Conservation (phyloP, 768 basidiomycete genomes). For the Lenzites betulinus region DNA sequence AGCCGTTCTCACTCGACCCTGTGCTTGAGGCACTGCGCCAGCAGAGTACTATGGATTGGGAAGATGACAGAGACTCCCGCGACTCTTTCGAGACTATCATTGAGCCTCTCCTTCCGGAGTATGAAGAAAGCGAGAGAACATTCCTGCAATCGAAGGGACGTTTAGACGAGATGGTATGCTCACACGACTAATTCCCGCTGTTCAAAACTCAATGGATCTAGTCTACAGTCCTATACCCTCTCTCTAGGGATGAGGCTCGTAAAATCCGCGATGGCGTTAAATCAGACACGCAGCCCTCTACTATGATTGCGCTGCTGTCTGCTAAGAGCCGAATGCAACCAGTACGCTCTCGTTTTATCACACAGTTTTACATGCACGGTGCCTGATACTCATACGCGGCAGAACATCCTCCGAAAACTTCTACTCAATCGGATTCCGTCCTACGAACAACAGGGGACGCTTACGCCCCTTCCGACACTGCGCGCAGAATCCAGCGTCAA, state of each 20-base stretch:
- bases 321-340: slow-evolving; percentile 1
- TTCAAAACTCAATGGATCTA: neutral
- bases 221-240: neutral
- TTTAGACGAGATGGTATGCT: slow-evolving; percentile 27
- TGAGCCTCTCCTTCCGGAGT: slow-evolving; percentile 37
- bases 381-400: neutral
- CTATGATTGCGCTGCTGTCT: neutral
- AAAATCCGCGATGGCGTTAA: neutral
- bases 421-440: slow-evolving; percentile 3
- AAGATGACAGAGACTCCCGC: slow-evolving; percentile 1
- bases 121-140: slow-evolving; percentile 33
- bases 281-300: no score
- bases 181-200: neutral
- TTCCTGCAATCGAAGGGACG: slow-evolving; percentile 27
- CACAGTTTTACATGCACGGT: neutral
- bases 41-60: neutral
- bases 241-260: neutral
- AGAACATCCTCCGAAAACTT: slow-evolving; percentile 15
- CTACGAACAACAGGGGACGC: slow-evolving; percentile 12
- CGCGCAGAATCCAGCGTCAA: slow-evolving; percentile 29
- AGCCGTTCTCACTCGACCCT: neutral
- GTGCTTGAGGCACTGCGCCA: slow-evolving; percentile 7
- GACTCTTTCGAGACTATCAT: slow-evolving; percentile 39
- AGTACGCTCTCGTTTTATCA: neutral
- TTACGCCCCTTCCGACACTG: slow-evolving; percentile 41